These are phyloP conservation scores for Alternaria ethzedia DNA, from an alignment of 2,329 filamentous ascomycete genomes.

Conservation along the genomic window DNA sequence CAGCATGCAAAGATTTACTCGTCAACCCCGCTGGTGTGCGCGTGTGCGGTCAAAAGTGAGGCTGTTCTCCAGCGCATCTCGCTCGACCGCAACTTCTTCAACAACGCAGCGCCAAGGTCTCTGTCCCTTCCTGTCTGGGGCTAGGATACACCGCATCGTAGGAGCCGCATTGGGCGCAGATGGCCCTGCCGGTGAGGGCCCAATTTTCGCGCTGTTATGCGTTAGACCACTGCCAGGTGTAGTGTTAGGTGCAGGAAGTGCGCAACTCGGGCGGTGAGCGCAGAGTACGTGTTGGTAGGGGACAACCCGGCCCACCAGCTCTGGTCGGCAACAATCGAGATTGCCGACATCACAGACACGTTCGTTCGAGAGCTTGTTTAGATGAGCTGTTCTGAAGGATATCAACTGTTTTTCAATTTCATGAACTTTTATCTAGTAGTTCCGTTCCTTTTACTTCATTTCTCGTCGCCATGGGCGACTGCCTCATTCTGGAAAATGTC, in stretches of 20 bases:
- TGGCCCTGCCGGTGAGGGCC: constrained; percentile 27
- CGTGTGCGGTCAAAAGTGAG: constrained; percentile 14
- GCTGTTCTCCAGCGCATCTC: constrained; percentile 16
- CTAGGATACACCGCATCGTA: constrained; percentile 18
- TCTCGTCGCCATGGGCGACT: constrained; percentile 10
- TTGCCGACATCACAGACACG: not conserved
- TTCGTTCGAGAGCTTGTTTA: not conserved
- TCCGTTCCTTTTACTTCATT: constrained; percentile 18
- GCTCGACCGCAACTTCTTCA: constrained; percentile 27
- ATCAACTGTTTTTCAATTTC: constrained; percentile 43
- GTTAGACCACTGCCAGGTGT: constrained; percentile 17
- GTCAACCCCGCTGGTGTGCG: not conserved
- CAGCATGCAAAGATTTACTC: constrained; percentile 3
- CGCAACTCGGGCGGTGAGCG: constrained; percentile 13
- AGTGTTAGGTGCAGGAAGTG: constrained; percentile 16
- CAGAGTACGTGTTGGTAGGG: constrained; percentile 22
- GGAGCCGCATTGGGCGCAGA: constrained; percentile 23
- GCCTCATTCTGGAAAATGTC: constrained; percentile 17
- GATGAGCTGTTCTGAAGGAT: constrained; percentile 5
- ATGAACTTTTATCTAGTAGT: constrained; percentile 36
- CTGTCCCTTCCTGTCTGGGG: constrained; percentile 7
- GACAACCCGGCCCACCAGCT: constrained; percentile 9
- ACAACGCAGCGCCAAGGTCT: constrained; percentile 18
- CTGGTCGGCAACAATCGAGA: constrained; percentile 3
- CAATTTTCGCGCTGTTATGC: constrained; percentile 25